Conservation (phyloP, 1,284 basidiomycete genomes). For the Malassezia sympodialis region DNA sequence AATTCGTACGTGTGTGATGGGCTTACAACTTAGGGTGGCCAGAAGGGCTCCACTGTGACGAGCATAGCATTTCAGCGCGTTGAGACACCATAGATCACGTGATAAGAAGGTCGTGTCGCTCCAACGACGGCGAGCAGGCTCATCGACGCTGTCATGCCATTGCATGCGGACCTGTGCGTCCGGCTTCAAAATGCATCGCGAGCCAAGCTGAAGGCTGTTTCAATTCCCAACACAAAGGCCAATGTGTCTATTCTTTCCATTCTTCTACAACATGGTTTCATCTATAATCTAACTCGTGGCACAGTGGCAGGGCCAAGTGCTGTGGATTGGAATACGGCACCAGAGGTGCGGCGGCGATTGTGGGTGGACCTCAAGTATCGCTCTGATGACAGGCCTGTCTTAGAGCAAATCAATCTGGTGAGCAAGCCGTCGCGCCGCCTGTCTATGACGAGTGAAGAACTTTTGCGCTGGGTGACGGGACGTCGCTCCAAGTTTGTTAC, state of each 20-base stretch:
- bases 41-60: conserved; percentile 30
- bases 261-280: conserved; percentile 73
- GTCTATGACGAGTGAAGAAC: conserved; percentile 62
- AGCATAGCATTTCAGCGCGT: conserved; percentile 24
- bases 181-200: conserved; percentile 78
- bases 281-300: conserved; percentile 68
- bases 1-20: conserved; percentile 20
- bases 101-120: not conserved
- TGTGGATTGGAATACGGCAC: conserved; percentile 54
- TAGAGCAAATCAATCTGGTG: conserved; percentile 63
- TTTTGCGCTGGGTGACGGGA: conserved; percentile 59
- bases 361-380: conserved; percentile 85
- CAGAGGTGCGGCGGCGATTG: conserved; percentile 51
- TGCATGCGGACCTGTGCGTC: conserved; percentile 66
- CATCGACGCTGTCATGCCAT: conserved; percentile 32
- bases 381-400: conserved; percentile 64
- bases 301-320: conserved; percentile 62
- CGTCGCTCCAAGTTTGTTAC: conserved; percentile 54
- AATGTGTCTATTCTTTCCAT: conserved; percentile 73
- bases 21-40: conserved; percentile 20
- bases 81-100: conserved; percentile 14
- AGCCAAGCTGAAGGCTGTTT: conserved; percentile 63
- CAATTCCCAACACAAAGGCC: conserved; percentile 67
- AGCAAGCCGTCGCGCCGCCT: conserved; percentile 65
- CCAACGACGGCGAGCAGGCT: not conserved